Base-by-base conservation (phyloP, 768 basidiomycete genomes). In the Tylopilus rubrobrunneus region DNA sequence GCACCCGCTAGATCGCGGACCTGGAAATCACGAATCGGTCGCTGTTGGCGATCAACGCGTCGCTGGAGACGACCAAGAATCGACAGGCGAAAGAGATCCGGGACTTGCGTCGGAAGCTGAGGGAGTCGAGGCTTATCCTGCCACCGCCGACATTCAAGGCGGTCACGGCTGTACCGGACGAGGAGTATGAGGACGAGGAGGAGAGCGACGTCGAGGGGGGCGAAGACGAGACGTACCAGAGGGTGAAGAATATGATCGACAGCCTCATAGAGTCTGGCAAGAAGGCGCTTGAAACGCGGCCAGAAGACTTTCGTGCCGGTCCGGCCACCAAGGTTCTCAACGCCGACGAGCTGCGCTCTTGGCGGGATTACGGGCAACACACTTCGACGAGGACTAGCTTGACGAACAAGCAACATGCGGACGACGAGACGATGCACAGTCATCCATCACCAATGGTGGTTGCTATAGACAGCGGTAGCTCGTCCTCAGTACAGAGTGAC, bases 11-110 rank as follows among this genome's bases (percentile, higher is more conserved):
- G 93, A 95, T 96, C 53, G 89, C 88, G 12, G 92, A 96, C 72
- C 76, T 96, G 11, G 90, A 95, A 70, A 96, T 96, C 63, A 87
- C 90, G 7, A 95, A 92, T 68, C 79, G 82, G 33, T 96, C 92
- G 1, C 78, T 96, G 17, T 77, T 95, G 44, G 82, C 84, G 2
- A 92, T 96, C 72, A 96, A 95, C 63, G 75, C 86, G 2, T 80
- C 87, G 17, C 77, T 96, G 21, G 92, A 96, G 69, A 80, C 84
- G 34, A 80, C 82, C 33, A 92, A 91, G 70, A 81, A 87, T 59
- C 80, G 79, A 28, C 92, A 95, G 63, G 83, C 86, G 7, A 84
- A 82, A 58, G 93, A 96, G 71, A 93, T 96, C 48, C 81, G 89
- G 21, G 89, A 92, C 40, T 76, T 96, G 17, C 82, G 86, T 14